Evolutionary conservation across 2,329 filamentous ascomycete genomes (phyloP), one percentile per base, ranked within the genome.

Genomic region (Orbilia brochopaga): DNA sequence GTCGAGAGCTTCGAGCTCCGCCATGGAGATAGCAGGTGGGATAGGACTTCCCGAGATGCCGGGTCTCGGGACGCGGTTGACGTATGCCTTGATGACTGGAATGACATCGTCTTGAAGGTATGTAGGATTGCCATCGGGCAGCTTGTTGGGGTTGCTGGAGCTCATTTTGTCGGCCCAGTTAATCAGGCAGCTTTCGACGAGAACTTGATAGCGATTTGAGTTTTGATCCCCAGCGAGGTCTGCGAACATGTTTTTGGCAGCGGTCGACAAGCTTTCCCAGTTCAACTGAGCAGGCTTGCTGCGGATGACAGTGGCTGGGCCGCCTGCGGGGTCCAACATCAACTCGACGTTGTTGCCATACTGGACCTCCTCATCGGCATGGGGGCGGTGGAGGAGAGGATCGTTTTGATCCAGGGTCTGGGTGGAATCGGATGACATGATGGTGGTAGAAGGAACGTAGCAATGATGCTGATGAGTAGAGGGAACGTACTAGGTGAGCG

Each of bases 21-120:
- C 21, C 67, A 72, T 72, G 27, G 60, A 56, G 3, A 72, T 21
- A 23, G 67, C 67, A 19, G 67, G 67, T 6, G 67, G 67, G 17
- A 65, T 50, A 2, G 67, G 67, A 15, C 42, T 55, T 7, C 67
- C 67, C 24, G 60, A 27, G 13, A 65, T 23, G 2, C 67, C 67
- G 19, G 67, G 60, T 35, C 46, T 50, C 19, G 67, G 67, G 15
- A 72, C 53, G 24, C 67, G 35, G 53, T 65, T 72, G 51, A 61
- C 67, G 19, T 72, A 72, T 6, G 59, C 67, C 24, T 72, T 72
- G 44, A 72, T 72, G 30, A 72, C 42, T 8, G 67, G 67, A 46
- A 72, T 51, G 8, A 50, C 30, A 40, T 72, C 67, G 13, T 61
- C 60, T 57, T 72, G 60, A 15, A 65, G 44, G 15, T 65, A 72